Evolutionary conservation across 306 rosid species (phyloP).

Genomic region (Geum urbanum): DNA sequence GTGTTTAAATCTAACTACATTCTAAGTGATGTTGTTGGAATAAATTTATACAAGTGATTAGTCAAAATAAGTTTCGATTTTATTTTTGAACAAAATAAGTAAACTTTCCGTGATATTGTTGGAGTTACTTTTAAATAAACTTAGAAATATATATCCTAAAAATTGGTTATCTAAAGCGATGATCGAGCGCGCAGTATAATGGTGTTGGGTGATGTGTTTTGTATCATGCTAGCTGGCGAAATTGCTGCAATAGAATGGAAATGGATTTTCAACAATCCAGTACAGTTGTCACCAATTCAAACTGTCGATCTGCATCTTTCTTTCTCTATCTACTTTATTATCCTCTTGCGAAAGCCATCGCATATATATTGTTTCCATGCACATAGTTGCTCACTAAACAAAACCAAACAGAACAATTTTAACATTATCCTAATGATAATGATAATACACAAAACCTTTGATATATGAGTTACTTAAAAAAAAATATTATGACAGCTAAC

Average conservation of each 20-base stretch:
- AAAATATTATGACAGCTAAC: conserved; percentile 17
- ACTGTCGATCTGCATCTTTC: conserved; percentile 2
- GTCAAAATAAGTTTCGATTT: no score
- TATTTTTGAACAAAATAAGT: no score
- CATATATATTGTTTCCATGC: neutral
- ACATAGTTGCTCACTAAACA: neutral
- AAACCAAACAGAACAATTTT: neutral
- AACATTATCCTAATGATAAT: neutral
- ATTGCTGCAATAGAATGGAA: neutral
- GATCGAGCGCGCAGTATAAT: no score
- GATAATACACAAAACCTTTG: neutral
- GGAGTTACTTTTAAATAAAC: no score
- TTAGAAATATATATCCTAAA: no score
- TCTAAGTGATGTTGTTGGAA: no score
- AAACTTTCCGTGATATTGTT: no score
- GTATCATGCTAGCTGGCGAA: conserved; percentile 34
- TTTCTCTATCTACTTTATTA: conserved; percentile 8
- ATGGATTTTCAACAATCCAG: neutral
- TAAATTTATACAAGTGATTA: no score
- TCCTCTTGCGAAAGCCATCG: conserved; percentile 6
- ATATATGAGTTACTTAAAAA: neutral
- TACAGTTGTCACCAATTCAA: conserved; percentile 10
- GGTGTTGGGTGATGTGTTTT: neutral
- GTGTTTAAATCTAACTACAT: no score
- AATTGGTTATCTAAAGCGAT: no score